Evolutionary conservation across 164 flowering plant species (phyloP), one percentile per base, ranked within the genome.

Genomic region (Aristolochia contorta): DNA sequence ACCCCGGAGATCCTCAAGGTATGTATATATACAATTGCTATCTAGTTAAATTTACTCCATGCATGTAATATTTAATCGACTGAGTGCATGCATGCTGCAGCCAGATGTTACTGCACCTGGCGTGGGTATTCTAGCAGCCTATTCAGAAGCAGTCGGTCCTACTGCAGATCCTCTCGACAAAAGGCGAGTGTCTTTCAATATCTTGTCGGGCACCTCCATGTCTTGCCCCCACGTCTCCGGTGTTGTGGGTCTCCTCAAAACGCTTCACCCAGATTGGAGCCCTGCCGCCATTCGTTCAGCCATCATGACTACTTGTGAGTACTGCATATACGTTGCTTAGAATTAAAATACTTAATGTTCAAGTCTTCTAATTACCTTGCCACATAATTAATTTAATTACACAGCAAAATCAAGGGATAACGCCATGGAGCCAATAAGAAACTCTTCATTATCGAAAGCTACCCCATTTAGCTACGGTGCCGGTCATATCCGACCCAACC

Each of bases 41-140:
- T n/a, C n/a, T n/a, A n/a, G n/a, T n/a, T n/a, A n/a, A n/a, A n/a
- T n/a, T n/a, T n/a, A n/a, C n/a, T n/a, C n/a, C n/a, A n/a, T n/a
- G n/a, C n/a, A n/a, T n/a, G n/a, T n/a, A n/a, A n/a, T n/a, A n/a
- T n/a, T n/a, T n/a, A n/a, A n/a, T n/a, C n/a, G n/a, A n/a, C n/a
- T n/a, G n/a, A n/a, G n/a, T n/a, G n/a, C n/a, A n/a, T 46, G 27
- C 32, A 30, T 27, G 30, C 33, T 45, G 45, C 82, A 86, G 90
- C 95, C 95, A 51, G 95, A 87, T 71, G 79, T 90, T 24, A 85
- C 86, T 47, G 97, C 92, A 25, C 90, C 95, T 12, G 95, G 97
- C 62, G 90, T 84, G 41, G 75, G 72, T 56, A 56, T 90, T 12
- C 75, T 90, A 59, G 97, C 94, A 22, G 92, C 92, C 27, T 87